A percentile compares a stretch with the other conserved stretches of the same genome.
These are phyloP conservation scores for Myochromella boudieri DNA, from an alignment of 768 basidiomycete species.

Conservation along the genomic window DNA sequence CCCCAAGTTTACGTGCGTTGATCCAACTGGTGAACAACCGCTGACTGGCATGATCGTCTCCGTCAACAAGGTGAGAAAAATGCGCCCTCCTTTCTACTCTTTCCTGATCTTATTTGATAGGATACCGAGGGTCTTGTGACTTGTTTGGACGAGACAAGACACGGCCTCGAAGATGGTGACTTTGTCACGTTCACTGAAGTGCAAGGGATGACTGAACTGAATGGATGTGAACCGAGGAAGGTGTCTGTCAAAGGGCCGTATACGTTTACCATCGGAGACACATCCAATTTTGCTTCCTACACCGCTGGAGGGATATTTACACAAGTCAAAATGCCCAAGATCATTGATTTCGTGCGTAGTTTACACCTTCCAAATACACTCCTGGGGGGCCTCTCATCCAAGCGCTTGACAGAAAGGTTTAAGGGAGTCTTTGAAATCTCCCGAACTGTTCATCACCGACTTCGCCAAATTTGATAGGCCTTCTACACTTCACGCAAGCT, in stretches of 20 bases:
- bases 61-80: constrained; percentile 67
- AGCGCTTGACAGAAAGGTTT: constrained; percentile 78
- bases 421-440: constrained; percentile 74
- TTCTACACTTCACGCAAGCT: constrained; percentile 85
- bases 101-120: constrained; percentile 35
- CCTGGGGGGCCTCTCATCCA: constrained; percentile 4
- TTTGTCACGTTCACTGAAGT: constrained; percentile 96
- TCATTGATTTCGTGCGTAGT: constrained; percentile 83
- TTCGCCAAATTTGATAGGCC: constrained; percentile 98
- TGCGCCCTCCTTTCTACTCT: neutral
- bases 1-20: constrained; percentile 89
- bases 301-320: constrained; percentile 91
- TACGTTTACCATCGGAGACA: constrained; percentile 95
- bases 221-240: constrained; percentile 89
- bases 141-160: constrained; percentile 94
- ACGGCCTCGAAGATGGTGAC: constrained; percentile 98
- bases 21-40: constrained; percentile 97
- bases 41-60: constrained; percentile 94
- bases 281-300: constrained; percentile 74
- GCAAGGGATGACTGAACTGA: constrained; percentile 91
- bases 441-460: constrained; percentile 93
- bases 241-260: constrained; percentile 95
- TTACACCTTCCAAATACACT: neutral
- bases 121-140: constrained; percentile 91
- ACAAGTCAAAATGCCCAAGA: constrained; percentile 99